phyloP scores from a whole-genome alignment of 2,329 filamentous ascomycete species.

The Sclerotinia glacialis region DNA sequence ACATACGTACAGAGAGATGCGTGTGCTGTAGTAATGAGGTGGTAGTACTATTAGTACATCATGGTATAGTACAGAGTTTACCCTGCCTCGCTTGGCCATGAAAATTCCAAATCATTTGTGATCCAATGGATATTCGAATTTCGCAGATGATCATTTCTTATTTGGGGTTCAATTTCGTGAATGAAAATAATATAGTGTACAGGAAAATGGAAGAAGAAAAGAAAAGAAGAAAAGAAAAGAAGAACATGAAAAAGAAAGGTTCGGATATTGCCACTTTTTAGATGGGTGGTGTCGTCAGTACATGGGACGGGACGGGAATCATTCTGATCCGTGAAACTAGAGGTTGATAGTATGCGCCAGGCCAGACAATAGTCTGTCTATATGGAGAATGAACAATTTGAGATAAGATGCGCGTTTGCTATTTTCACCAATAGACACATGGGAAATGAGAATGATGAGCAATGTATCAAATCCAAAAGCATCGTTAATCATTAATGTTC shows the following conservation, averaged over 20 bases:
- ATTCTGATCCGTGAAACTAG: background rate
- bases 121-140: background rate
- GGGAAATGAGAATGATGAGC: background rate
- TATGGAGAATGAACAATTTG: background rate
- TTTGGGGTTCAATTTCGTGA: background rate
- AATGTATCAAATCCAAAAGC: background rate
- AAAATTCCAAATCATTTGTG: background rate
- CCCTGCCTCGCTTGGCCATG: slow-evolving; percentile 7
- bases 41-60: no score
- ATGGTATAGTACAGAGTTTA: background rate
- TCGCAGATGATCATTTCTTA: background rate
- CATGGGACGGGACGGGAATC: background rate
- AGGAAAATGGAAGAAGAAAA: background rate
- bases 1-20: background rate
- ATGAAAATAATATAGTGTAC: background rate
- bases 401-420: background rate
- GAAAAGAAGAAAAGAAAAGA: no score
- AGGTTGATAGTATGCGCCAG: background rate
- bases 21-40: background rate
- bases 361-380: no score
- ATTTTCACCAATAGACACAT: background rate
- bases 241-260: no score
- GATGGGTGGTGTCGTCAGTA: no score
- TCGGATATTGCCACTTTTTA: no score
- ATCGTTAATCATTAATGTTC: background rate